These are phyloP conservation scores for Pichia cactophila DNA, from an alignment of 1,139 yeast species.

Conservation along the genomic window DNA sequence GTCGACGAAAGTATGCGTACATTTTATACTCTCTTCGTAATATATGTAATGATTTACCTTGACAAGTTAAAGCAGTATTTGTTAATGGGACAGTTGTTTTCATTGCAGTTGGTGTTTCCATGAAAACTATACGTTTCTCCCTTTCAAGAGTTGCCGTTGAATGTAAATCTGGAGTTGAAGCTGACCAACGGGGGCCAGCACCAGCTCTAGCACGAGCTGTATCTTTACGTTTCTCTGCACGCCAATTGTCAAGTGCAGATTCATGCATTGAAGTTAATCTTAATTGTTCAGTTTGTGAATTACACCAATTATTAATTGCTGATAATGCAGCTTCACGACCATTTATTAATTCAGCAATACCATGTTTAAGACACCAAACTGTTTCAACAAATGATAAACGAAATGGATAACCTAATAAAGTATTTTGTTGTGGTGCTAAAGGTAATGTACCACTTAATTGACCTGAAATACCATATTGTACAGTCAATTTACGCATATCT, in stretches of 20 bases:
- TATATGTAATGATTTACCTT: not conserved
- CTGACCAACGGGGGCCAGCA: not conserved
- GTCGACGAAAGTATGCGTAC: not conserved
- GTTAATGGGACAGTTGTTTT: no score
- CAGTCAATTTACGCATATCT: constrained; percentile 47
- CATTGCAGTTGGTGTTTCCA: constrained; percentile 10
- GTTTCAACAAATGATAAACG: constrained; percentile 69
- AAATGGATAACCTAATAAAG: constrained; percentile 76
- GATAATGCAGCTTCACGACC: no score
- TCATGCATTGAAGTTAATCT: not conserved
- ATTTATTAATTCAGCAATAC: constrained; percentile 25
- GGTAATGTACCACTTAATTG: constrained; percentile 77
- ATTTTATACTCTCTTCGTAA: not conserved
- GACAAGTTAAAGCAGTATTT: no score
- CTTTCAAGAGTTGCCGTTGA: not conserved
- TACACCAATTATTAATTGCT: not conserved
- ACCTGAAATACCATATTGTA: constrained; percentile 53
- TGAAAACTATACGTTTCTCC: constrained; percentile 13
- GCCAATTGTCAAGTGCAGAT: constrained; percentile 9
- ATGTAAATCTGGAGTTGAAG: not conserved
- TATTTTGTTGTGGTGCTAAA: constrained; percentile 84
- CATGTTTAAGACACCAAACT: constrained; percentile 48
- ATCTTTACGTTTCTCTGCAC: constrained; percentile 8
- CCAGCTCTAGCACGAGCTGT: not conserved
- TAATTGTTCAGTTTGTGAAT: not conserved